Percentiles rank a stretch among this genome's conserved stretches.
phyloP scores from a whole-genome alignment of 1,139 yeast species.

The Yamadazyma siamensis region DNA sequence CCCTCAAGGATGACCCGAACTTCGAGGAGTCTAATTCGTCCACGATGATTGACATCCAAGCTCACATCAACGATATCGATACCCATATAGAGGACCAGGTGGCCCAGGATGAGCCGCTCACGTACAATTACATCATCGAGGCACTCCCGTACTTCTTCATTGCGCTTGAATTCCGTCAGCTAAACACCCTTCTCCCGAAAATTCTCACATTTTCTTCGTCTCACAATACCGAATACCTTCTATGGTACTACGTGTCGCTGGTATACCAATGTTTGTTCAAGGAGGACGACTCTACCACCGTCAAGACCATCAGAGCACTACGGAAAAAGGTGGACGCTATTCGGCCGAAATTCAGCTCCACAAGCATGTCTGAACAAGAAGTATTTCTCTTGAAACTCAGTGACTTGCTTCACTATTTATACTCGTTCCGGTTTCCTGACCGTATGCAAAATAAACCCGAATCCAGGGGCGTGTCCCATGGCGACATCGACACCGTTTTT shows the following conservation, averaged over 20 bases:
- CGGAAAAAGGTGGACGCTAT: conserved; percentile 8
- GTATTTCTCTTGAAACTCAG: conserved; percentile 2
- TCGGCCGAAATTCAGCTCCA: conserved; percentile 2
- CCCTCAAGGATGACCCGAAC: too few relatives aligned
- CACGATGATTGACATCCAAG: too few relatives aligned
- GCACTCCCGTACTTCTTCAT: neutral
- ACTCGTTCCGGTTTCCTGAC: neutral
- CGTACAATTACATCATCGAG: neutral
- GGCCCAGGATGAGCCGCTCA: neutral
- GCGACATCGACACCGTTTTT: neutral
- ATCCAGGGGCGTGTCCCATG: too few relatives aligned
- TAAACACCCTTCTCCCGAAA: conserved; percentile 1
- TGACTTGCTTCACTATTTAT: conserved; percentile 3
- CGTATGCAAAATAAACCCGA: conserved; percentile 1
- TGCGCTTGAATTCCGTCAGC: neutral
- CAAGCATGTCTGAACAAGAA: conserved; percentile 3
- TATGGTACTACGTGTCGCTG: conserved; percentile 11
- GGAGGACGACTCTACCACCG: conserved; percentile 6
- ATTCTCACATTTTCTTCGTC: conserved; percentile 12
- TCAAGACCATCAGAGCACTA: conserved; percentile 5
- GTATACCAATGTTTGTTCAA: conserved; percentile 13
- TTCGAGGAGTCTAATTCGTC: too few relatives aligned
- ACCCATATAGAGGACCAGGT: neutral
- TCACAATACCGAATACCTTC: neutral
- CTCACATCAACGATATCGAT: too few relatives aligned